phyloP scores from a whole-genome alignment of 1,139 yeast species.

The Insectozyma bohioensis region DNA sequence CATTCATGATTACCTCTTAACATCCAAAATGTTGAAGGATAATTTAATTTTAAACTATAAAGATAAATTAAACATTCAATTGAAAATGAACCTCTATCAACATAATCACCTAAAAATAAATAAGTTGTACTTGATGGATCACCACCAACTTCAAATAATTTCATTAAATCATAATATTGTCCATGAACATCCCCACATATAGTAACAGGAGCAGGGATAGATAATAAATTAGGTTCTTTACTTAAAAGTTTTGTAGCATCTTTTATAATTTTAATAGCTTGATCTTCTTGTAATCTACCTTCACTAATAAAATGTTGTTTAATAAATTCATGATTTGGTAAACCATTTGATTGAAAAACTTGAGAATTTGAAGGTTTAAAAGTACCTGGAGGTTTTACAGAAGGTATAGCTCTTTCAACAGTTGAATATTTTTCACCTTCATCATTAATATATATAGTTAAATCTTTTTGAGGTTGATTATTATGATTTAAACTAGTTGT shows the following conservation, averaged over 20 bases:
- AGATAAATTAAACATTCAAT: slow-evolving; percentile 83
- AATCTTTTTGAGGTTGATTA: slow-evolving; percentile 34
- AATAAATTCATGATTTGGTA: slow-evolving; percentile 73
- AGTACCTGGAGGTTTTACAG: slow-evolving; percentile 71
- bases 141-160: slow-evolving; percentile 93
- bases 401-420: slow-evolving; percentile 61
- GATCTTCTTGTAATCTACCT: slow-evolving; percentile 75
- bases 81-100: slow-evolving; percentile 91
- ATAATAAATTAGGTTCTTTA: slow-evolving; percentile 75
- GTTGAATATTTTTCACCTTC: slow-evolving; percentile 71
- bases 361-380: slow-evolving; percentile 65
- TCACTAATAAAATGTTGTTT: slow-evolving; percentile 75
- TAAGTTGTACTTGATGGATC: slow-evolving; percentile 76
- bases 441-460: slow-evolving; percentile 59
- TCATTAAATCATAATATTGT: slow-evolving; percentile 87
- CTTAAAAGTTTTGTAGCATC: slow-evolving; percentile 69
- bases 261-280: slow-evolving; percentile 65
- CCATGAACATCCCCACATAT: slow-evolving; percentile 98
- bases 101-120: slow-evolving; percentile 91
- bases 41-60: slow-evolving; percentile 77
- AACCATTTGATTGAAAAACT: slow-evolving; percentile 60
- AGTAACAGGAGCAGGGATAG: slow-evolving; percentile 90
- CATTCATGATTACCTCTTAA: slow-evolving; percentile 96
- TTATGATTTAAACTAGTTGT: slow-evolving; percentile 13
- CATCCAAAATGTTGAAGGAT: slow-evolving; percentile 76